Percentiles rank a stretch among this genome's conserved stretches.
Evolutionary conservation across 306 rosid genomes (phyloP).

Genomic region (Purshia tridentata): DNA sequence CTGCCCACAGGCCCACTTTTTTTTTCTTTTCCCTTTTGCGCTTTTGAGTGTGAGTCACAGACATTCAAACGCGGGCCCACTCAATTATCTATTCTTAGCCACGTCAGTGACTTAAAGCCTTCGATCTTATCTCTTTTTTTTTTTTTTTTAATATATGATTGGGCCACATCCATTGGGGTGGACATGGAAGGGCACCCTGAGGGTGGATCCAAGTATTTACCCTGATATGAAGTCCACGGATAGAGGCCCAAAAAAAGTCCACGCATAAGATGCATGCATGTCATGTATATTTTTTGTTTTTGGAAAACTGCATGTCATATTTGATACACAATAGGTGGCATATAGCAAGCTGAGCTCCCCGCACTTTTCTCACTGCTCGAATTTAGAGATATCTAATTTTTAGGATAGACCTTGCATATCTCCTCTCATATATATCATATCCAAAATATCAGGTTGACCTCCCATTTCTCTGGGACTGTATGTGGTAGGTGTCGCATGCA

Average conservation of each 20-base stretch:
- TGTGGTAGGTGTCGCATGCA: background rate
- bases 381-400: constrained; percentile 7
- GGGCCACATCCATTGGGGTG: no score
- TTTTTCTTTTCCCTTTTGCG: rapidly evolving
- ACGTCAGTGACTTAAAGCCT: background rate
- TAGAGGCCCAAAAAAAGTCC: no score
- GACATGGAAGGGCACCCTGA: no score
- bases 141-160: no score
- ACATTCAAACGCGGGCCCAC: background rate
- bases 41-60: background rate
- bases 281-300: no score
- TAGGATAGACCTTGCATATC: background rate
- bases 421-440: background rate
- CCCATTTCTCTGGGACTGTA: background rate
- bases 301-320: no score
- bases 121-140: background rate
- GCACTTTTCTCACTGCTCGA: constrained; percentile 13
- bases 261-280: no score
- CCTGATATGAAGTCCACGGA: no score
- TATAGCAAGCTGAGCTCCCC: background rate
- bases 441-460: constrained; percentile 37
- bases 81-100: background rate
- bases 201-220: no score
- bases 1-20: background rate
- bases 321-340: no score